A percentile compares a stretch with the other conserved stretches of the same genome.
phyloP scores from a whole-genome alignment of 768 basidiomycete species.

The Boletus coccyginus region DNA sequence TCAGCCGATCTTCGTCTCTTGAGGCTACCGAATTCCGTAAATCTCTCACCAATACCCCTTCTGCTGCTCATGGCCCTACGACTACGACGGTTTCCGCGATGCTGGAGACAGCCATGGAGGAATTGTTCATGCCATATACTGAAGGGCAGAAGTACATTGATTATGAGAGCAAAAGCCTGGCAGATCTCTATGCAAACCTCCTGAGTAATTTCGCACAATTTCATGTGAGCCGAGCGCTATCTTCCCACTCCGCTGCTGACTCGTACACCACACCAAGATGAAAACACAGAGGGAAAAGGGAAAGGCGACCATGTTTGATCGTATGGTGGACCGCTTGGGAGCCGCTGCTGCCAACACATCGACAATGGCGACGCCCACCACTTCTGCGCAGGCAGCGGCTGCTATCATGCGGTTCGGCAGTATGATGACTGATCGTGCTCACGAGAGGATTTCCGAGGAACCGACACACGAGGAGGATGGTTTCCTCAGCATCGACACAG shows the following conservation, averaged over 20 bases:
- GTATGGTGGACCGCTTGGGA: slow-evolving; percentile 83
- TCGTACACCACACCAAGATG: slow-evolving; percentile 36
- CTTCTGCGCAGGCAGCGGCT: slow-evolving; percentile 83
- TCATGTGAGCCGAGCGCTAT: slow-evolving; percentile 55
- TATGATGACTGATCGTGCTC: slow-evolving; percentile 52
- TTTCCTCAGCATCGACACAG: slow-evolving; percentile 64
- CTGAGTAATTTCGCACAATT: slow-evolving; percentile 78
- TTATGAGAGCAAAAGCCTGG: slow-evolving; percentile 81
- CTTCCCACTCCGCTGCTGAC: slow-evolving; percentile 4
- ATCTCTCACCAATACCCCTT: slow-evolving; percentile 42
- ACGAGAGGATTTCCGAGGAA: slow-evolving; percentile 62
- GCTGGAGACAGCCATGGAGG: slow-evolving; percentile 96
- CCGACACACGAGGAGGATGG: slow-evolving; percentile 81
- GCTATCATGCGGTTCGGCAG: slow-evolving; percentile 89
- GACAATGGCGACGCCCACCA: slow-evolving; percentile 55
- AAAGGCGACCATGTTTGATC: slow-evolving; percentile 82
- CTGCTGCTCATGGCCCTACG: slow-evolving; percentile 41
- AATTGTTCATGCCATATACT: slow-evolving; percentile 90
- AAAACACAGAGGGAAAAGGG: slow-evolving; percentile 53
- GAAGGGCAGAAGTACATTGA: slow-evolving; percentile 93
- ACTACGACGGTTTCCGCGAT: slow-evolving; percentile 63
- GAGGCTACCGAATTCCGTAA: slow-evolving; percentile 61
- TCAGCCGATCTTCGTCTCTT: slow-evolving; percentile 54
- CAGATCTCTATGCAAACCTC: slow-evolving; percentile 71
- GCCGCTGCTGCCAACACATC: slow-evolving; percentile 69